Evolutionary conservation across 2,329 filamentous ascomycete genomes (phyloP).

Genomic region (Phaeosphaeria sp.): DNA sequence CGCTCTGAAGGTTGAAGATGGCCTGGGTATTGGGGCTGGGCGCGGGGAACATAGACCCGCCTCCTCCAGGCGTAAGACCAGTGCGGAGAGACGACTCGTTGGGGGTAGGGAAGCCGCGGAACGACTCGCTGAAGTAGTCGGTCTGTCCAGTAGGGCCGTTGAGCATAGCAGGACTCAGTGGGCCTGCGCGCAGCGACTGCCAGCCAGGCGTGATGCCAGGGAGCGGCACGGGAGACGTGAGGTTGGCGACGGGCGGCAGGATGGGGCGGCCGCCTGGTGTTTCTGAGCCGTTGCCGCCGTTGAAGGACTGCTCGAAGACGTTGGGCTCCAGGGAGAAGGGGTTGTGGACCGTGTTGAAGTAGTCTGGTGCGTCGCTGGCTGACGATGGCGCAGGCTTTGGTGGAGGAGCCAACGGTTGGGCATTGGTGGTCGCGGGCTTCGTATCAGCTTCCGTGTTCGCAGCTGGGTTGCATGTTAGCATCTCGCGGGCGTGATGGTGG

Average conservation of each 20-base stretch:
- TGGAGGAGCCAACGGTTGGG: constrained; percentile 59
- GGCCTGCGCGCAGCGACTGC: constrained; percentile 89
- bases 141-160: constrained; percentile 74
- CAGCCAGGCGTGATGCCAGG: constrained; percentile 79
- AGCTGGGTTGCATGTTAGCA: constrained; percentile 27
- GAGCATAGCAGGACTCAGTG: constrained; percentile 96
- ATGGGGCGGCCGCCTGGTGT: constrained; percentile 77
- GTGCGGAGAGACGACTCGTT: constrained; percentile 95
- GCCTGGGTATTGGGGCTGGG: constrained; percentile 87
- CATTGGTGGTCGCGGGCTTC: constrained; percentile 49
- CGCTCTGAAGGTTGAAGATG: constrained; percentile 78
- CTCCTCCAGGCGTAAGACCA: constrained; percentile 90
- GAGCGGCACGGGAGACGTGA: constrained; percentile 86
- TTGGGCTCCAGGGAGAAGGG: constrained; percentile 83
- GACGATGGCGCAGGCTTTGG: constrained; percentile 53
- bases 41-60: constrained; percentile 95
- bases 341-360: constrained; percentile 58
- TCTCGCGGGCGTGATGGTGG: constrained; percentile 9
- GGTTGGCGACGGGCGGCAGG: constrained; percentile 84
- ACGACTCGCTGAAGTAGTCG: constrained; percentile 88
- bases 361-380: constrained; percentile 55
- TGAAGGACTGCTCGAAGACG: constrained; percentile 96
- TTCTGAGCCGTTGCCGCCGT: constrained; percentile 60
- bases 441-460: constrained; percentile 32
- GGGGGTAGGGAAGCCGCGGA: constrained; percentile 88